These are phyloP conservation scores for peach (Prunus persica) DNA, from an alignment of 306 rosid species.

Conservation along the genomic window Prunus_persica_NCBIv2 NC_034009.1:30349501-30350000, in stretches of 20 bases:
- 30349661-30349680: too few species aligned
- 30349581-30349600: neutral
- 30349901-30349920: too few species aligned
- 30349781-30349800: neutral
- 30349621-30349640: too few species aligned
- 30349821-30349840: neutral
- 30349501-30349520: neutral
- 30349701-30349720: too few species aligned
- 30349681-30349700: neutral
- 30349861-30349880: too few species aligned
- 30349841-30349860: neutral
- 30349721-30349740: neutral
- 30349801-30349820: neutral
- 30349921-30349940: neutral
- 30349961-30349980: neutral
- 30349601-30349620: neutral
- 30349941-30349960: neutral
- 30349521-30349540: neutral
- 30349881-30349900: too few species aligned
- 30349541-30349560: neutral
- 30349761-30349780: neutral
- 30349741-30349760: neutral
- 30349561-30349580: neutral
- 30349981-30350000: too few species aligned
- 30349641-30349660: too few species aligned